phyloP scores from a whole-genome alignment of 1,284 basidiomycete species.

The Marasmius oreades region DNA sequence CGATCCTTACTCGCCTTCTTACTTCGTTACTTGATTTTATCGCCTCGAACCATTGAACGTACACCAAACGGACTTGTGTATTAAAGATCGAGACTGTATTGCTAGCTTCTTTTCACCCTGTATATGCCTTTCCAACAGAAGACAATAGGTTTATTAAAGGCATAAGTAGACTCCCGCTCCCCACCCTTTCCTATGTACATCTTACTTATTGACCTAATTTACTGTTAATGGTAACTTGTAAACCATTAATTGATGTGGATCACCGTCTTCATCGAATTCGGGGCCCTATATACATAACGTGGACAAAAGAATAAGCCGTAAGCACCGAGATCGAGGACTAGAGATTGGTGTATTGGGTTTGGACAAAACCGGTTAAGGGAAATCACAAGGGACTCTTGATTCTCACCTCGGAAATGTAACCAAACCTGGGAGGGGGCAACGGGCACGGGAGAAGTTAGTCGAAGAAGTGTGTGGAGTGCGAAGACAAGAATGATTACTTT shows the following conservation, averaged over 20 bases:
- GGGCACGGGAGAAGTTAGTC: slow-evolving; percentile 7
- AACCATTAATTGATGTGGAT: slow-evolving; percentile 77
- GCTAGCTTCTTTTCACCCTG: slow-evolving; percentile 6
- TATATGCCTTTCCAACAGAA: background rate
- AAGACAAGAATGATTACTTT: slow-evolving; percentile 39
- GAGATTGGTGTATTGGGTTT: background rate
- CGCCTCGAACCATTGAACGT: slow-evolving; percentile 7
- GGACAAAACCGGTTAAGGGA: background rate
- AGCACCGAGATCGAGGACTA: background rate
- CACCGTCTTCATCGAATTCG: slow-evolving; percentile 78
- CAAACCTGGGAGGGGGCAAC: slow-evolving; percentile 46
- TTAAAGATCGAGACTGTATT: slow-evolving; percentile 9
- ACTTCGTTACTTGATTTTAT: slow-evolving; percentile 13
- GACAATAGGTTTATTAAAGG: too few species aligned
- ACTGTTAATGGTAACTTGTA: slow-evolving; percentile 43
- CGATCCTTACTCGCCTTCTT: slow-evolving; percentile 16
- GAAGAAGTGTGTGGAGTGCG: background rate
- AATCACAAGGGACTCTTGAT: background rate
- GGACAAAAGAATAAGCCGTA: slow-evolving; percentile 5
- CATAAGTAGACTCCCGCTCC: too few species aligned
- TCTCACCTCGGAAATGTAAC: slow-evolving; percentile 64
- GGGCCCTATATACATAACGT: slow-evolving; percentile 45
- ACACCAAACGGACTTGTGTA: slow-evolving; percentile 10
- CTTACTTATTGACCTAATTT: slow-evolving; percentile 19
- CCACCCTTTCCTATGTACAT: background rate